Evolutionary conservation across 108 stramenopile genomes (phyloP).

Genomic region (Aurantiochytrium sp.): DNA sequence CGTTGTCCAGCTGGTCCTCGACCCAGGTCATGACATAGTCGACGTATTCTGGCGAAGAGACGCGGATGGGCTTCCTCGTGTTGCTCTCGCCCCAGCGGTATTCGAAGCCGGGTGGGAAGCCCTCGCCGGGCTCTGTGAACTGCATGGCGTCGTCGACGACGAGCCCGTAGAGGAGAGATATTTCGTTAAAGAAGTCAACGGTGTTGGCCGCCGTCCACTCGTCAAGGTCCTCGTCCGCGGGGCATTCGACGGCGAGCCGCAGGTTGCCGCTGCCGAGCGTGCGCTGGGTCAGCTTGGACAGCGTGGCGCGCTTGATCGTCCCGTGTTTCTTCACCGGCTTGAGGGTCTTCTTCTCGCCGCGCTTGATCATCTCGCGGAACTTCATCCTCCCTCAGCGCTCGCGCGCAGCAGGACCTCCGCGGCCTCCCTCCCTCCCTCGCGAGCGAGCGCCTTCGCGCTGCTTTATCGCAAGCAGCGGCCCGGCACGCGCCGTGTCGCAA

Average conservation of each 20-base stretch:
- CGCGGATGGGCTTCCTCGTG: neutral
- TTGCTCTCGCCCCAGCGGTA: slow-evolving; percentile 42
- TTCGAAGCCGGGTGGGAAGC: slow-evolving; percentile 39
- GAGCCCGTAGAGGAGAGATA: slow-evolving; percentile 53
- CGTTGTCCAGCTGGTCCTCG: slow-evolving; percentile 60
- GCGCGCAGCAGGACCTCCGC: too few relatives aligned
- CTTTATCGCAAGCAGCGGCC: too few relatives aligned
- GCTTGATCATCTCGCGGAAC: neutral
- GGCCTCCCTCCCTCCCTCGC: too few relatives aligned
- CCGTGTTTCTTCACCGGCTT: slow-evolving; percentile 17
- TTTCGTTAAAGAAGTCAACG: slow-evolving; percentile 64
- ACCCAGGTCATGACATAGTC: slow-evolving; percentile 61
- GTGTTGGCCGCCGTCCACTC: slow-evolving; percentile 39
- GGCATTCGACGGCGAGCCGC: slow-evolving; percentile 3
- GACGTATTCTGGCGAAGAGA: slow-evolving; percentile 49
- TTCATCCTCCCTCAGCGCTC: neutral
- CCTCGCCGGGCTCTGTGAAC: slow-evolving; percentile 29
- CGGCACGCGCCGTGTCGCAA: too few relatives aligned
- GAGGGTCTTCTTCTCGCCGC: slow-evolving; percentile 31
- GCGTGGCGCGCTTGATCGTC: neutral
- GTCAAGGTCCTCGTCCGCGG: slow-evolving; percentile 18
- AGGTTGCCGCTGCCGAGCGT: slow-evolving; percentile 34
- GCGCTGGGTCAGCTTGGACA: neutral
- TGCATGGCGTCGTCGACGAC: slow-evolving; percentile 29
- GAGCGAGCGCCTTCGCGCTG: too few relatives aligned